Percentiles rank a stretch among this genome's conserved stretches.
Evolutionary conservation across 108 stramenopile species (phyloP).

Genomic region (Aureococcus anophagefferens): DNA sequence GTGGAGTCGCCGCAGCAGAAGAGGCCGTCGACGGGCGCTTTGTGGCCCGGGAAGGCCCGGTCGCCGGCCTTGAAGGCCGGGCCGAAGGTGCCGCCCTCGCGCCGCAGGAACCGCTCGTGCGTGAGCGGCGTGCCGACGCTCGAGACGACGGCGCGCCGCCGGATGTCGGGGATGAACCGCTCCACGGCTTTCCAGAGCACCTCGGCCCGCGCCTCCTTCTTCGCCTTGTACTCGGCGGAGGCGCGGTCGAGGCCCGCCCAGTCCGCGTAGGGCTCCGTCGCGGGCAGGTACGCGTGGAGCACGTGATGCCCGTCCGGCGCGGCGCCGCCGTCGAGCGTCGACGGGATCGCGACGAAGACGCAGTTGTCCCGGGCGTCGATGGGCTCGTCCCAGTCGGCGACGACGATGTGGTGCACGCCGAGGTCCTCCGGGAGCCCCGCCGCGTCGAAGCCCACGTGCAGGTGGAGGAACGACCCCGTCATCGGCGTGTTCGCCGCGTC

Average conservation of each 20-base stretch:
- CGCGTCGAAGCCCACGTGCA: conserved; percentile 68
- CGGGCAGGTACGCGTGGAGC: conserved; percentile 71
- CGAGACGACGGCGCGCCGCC: conserved; percentile 31
- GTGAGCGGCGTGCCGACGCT: conserved; percentile 71
- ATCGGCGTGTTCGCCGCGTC: conserved; percentile 24
- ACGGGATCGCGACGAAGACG: conserved; percentile 68
- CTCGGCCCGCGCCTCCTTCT: conserved; percentile 69
- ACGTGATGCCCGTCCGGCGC: conserved; percentile 70
- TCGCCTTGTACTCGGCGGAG: conserved; percentile 55
- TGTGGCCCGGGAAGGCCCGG: conserved; percentile 60
- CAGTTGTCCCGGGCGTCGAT: conserved; percentile 71
- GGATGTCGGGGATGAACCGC: conserved; percentile 66
- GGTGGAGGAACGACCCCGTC: conserved; percentile 63
- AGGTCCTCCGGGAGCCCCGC: conserved; percentile 40
- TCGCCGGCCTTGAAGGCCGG: conserved; percentile 69
- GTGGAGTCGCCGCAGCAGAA: conserved; percentile 62
- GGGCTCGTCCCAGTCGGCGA: conserved; percentile 61
- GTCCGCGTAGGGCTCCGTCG: conserved; percentile 61
- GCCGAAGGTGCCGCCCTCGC: conserved; percentile 69
- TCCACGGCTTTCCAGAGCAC: conserved; percentile 72
- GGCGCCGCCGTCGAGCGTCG: conserved; percentile 67
- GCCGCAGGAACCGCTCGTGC: conserved; percentile 64
- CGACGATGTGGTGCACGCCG: conserved; percentile 71
- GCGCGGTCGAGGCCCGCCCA: conserved; percentile 65
- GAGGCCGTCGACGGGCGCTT: conserved; percentile 49